Evolutionary conservation across 1,284 basidiomycete genomes (phyloP).

Genomic region (Apiotrichum veenhuisii): DNA sequence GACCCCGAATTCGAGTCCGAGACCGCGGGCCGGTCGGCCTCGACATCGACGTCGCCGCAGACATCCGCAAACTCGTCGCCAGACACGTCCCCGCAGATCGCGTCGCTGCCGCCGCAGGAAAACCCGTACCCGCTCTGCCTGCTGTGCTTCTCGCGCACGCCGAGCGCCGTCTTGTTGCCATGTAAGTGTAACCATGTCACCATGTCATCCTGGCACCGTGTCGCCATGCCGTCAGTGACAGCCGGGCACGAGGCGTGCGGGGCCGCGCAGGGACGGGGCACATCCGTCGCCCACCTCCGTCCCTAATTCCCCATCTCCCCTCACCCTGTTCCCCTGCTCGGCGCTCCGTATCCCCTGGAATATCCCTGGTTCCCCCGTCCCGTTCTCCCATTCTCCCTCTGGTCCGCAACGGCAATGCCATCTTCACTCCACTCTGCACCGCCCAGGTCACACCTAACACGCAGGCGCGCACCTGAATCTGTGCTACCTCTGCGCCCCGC

Average conservation of each 20-base stretch:
- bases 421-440: background rate
- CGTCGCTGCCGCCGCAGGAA: background rate
- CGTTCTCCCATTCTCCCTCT: too few relatives aligned
- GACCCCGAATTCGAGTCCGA: background rate
- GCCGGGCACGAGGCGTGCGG: too few relatives aligned
- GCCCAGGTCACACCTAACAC: slow-evolving; percentile 29
- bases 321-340: too few relatives aligned
- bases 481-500: slow-evolving; percentile 39
- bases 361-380: too few relatives aligned
- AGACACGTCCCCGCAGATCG: background rate
- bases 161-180: slow-evolving; percentile 36
- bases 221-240: too few relatives aligned
- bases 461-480: slow-evolving; percentile 31
- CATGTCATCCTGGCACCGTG: too few relatives aligned
- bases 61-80: background rate
- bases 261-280: too few relatives aligned
- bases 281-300: too few relatives aligned
- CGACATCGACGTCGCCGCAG: background rate
- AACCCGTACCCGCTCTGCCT: slow-evolving; percentile 31
- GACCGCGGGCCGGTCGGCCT: background rate
- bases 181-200: too few relatives aligned
- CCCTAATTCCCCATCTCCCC: too few relatives aligned
- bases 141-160: slow-evolving; percentile 33
- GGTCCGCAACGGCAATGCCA: too few relatives aligned
- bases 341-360: background rate